These are phyloP conservation scores for Oleoguttula mirabilis DNA, from an alignment of 495 filamentous ascomycete genomes.

Conservation along the genomic window DNA sequence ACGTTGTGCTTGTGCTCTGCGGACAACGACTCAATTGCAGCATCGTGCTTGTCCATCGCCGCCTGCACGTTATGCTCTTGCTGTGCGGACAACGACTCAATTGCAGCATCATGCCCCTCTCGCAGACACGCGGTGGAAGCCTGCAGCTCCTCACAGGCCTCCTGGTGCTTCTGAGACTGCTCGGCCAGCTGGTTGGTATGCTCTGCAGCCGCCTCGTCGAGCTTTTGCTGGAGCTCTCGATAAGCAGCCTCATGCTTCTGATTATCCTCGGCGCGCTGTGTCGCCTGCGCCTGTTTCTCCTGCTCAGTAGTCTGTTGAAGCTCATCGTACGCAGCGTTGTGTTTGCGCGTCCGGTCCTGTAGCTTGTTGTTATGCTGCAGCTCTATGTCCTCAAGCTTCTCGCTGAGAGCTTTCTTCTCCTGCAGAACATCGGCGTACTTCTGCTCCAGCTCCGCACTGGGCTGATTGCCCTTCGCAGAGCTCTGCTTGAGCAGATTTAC, in stretches of 20 bases:
- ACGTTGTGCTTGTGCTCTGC: no score
- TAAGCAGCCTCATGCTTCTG: not conserved
- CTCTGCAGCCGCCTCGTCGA: not conserved
- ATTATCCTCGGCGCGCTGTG: not conserved
- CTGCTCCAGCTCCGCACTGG: no score
- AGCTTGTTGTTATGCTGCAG: not conserved
- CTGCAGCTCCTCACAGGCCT: no score
- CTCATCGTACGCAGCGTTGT: not conserved
- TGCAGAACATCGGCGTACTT: not conserved
- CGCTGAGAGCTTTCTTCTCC: not conserved
- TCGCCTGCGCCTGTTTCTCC: not conserved
- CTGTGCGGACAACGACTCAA: not conserved
- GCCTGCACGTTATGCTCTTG: slow-evolving; percentile 12
- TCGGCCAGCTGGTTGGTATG: no score
- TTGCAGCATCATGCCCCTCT: slow-evolving; percentile 1
- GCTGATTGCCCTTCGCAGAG: no score
- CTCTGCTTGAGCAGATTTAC: no score
- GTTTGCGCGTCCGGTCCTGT: not conserved
- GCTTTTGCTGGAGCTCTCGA: not conserved
- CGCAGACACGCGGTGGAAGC: no score
- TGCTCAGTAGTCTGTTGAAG: not conserved
- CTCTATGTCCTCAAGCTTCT: not conserved
- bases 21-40: no score
- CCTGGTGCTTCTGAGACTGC: no score
- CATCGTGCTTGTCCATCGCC: slow-evolving; percentile 2